These are phyloP conservation scores for Kregervanrija fluxuum DNA, from an alignment of 805 yeast genomes.

Conservation along the genomic window DNA sequence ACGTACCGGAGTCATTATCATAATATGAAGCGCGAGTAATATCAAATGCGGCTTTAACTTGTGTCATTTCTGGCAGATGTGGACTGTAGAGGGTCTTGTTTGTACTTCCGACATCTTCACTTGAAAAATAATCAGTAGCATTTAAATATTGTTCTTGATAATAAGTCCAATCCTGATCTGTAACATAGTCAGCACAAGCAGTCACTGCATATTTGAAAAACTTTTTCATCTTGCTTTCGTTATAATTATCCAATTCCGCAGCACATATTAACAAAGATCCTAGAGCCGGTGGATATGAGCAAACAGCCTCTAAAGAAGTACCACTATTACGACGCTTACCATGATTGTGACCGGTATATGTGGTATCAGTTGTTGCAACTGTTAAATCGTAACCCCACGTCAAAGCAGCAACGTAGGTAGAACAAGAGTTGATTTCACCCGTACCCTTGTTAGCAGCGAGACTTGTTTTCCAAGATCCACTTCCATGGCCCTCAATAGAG, in stretches of 20 bases:
- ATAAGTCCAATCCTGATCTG: constrained; percentile 1
- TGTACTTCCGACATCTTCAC: not conserved
- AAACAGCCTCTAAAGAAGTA: constrained; percentile 2
- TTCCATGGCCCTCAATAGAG: too few relatives aligned
- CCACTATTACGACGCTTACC: not conserved
- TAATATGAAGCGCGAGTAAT: constrained; percentile 5
- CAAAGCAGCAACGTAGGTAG: too few relatives aligned
- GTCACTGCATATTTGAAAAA: constrained; percentile 2
- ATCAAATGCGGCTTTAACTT: not conserved
- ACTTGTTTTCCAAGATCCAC: too few relatives aligned
- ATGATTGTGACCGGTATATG: too few relatives aligned
- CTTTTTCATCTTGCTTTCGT: not conserved
- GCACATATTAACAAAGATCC: constrained; percentile 13
- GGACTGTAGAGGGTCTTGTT: constrained; percentile 10
- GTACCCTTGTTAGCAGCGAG: too few relatives aligned
- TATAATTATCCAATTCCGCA: constrained; percentile 2
- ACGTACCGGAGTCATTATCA: constrained; percentile 3
- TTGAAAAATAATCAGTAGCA: not conserved
- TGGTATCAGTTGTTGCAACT: too few relatives aligned
- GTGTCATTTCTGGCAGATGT: constrained; percentile 6
- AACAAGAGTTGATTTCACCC: too few relatives aligned
- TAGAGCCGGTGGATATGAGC: constrained; percentile 14
- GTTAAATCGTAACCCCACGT: too few relatives aligned
- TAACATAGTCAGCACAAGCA: constrained; percentile 6
- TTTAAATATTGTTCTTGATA: not conserved